phyloP scores from a whole-genome alignment of 2,329 filamentous ascomycete species.

The Stagonosporopsis tanaceti region DNA sequence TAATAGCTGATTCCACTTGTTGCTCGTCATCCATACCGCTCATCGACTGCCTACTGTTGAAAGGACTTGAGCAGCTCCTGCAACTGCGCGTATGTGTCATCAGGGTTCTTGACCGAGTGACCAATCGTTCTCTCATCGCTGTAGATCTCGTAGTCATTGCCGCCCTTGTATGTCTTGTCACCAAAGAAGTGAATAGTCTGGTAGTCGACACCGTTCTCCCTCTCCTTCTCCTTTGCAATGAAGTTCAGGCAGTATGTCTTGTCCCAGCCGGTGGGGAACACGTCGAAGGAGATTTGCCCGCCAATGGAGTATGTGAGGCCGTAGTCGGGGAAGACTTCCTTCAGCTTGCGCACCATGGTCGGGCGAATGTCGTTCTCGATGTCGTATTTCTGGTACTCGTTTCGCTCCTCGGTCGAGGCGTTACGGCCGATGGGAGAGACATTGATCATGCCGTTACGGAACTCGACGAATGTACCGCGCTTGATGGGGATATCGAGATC shows the following conservation, averaged over 20 bases:
- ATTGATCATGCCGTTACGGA: slow-evolving; percentile 92
- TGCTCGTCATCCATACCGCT: too few species aligned
- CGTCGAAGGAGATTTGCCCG: slow-evolving; percentile 97
- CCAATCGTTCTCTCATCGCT: slow-evolving; percentile 81
- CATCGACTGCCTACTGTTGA: slow-evolving; percentile 21
- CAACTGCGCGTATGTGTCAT: slow-evolving; percentile 81
- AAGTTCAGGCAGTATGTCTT: slow-evolving; percentile 96
- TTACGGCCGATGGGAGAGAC: slow-evolving; percentile 86
- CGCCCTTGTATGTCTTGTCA: slow-evolving; percentile 90
- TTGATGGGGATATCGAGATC: slow-evolving; percentile 85
- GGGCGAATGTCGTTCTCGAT: slow-evolving; percentile 76
- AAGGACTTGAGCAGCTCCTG: slow-evolving; percentile 74
- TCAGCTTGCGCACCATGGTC: slow-evolving; percentile 77
- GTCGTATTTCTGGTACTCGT: slow-evolving; percentile 85
- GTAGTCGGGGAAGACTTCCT: slow-evolving; percentile 81
- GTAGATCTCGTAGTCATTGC: slow-evolving; percentile 97
- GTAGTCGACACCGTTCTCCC: slow-evolving; percentile 75
- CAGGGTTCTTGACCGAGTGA: slow-evolving; percentile 81
- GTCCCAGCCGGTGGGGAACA: slow-evolving; percentile 97
- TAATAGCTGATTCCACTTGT: background rate
- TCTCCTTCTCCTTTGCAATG: slow-evolving; percentile 77
- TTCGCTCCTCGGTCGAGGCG: slow-evolving; percentile 79
- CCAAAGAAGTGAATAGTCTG: slow-evolving; percentile 96
- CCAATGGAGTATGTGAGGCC: slow-evolving; percentile 95
- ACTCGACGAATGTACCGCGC: slow-evolving; percentile 85